Evolutionary conservation across 345 rosid genomes (phyloP), one percentile per base, ranked within the genome.

Genomic region (Heritiera fomes): DNA sequence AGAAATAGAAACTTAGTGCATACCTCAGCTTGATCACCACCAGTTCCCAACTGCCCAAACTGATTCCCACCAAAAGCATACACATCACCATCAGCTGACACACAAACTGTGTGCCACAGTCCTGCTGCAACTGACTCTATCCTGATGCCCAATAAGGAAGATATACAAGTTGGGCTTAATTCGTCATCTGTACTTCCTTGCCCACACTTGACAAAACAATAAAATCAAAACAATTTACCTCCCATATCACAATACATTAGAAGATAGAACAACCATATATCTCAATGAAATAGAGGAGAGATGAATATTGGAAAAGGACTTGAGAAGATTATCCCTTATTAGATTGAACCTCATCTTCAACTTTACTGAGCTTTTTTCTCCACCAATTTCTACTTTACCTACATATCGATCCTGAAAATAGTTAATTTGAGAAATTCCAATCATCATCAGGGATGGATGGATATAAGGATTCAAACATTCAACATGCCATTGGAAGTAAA

Each of bases 1-100:
- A 55, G 14, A 30, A 72, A 34, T 34, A 32, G 9, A 34, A 72
- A 72, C 76, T 70, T 47, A 67, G 63, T 76, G 15, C 43, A 9
- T 92, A 97, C 98, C 98, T 97, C 99, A 47, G 97, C 96, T 81
- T 94, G 98, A 79, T 97, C 99, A 83, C 87, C 78, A 38, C 99
- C 99, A 77, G 98, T 93, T 80, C 99, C 99, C 83, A 97, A 84
- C 83, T 97, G 99, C 68, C 98, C 97, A 84, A 97, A 97, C 84
- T 97, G 99, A 81, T 97, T 97, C 82, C 99, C 98, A 49, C 99
- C 99, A 86, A 97, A 94, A 0, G 93, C 83, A 77, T 97, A 97
- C 75, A 91, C 93, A 83, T 89, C 97, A 30, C 99, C 98, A 70
- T 94, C 93, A 38, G 90, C 83, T 60, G 99, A 94, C 78, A 93